Evolutionary conservation across 1,139 yeast species (phyloP).

Genomic region (Zygoascus sp.): DNA sequence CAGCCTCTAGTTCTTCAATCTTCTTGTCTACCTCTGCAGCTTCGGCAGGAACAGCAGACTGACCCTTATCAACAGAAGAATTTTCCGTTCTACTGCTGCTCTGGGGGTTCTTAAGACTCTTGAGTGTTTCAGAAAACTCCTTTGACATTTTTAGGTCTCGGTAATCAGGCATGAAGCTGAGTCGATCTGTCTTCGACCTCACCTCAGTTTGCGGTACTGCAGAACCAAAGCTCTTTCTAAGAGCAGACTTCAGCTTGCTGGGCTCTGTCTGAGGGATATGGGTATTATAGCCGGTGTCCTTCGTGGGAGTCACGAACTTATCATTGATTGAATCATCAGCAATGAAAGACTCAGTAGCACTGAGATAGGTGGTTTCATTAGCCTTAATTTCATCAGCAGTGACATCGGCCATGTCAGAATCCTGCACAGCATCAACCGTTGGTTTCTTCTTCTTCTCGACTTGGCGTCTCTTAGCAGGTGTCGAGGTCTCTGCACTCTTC

Average conservation of each 20-base stretch:
- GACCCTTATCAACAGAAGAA: not conserved
- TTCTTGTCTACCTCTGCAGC: slow-evolving; percentile 6
- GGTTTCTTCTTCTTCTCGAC: not conserved
- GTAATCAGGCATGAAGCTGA: slow-evolving; percentile 29
- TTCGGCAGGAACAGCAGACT: not conserved
- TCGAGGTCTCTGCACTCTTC: not conserved
- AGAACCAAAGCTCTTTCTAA: not conserved
- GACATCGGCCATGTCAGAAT: not conserved
- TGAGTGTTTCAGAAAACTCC: slow-evolving; percentile 20
- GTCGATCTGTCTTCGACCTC: slow-evolving; percentile 12
- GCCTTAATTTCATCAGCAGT: not conserved
- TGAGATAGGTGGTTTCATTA: not conserved
- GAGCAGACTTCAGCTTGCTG: slow-evolving; percentile 7
- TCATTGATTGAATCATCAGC: not conserved
- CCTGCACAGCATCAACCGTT: too few relatives aligned
- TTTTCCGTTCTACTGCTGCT: not conserved
- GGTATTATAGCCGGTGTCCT: not conserved
- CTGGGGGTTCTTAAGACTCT: not conserved
- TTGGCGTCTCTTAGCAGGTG: not conserved
- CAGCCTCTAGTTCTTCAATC: slow-evolving; percentile 8
- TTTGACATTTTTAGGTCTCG: slow-evolving; percentile 24
- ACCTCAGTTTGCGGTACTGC: slow-evolving; percentile 8
- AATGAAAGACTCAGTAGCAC: not conserved
- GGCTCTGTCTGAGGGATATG: slow-evolving; percentile 7
- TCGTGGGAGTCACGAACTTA: not conserved